Conservation (phyloP, 2,329 filamentous ascomycete species). For the Monosporascus sp. region DNA sequence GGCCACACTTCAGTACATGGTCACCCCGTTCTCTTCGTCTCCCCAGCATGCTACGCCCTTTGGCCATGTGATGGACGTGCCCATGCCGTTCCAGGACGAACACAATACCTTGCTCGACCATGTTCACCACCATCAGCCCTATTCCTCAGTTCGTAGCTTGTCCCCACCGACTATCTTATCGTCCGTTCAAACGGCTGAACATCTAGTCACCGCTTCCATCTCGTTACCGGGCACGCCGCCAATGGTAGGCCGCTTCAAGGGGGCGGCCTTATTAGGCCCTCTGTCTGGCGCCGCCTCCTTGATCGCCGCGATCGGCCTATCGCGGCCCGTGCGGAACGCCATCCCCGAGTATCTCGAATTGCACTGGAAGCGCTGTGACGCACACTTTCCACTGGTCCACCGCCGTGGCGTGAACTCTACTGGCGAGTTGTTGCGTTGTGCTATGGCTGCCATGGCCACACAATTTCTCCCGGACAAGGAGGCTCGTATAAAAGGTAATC, state of each 20-base stretch:
- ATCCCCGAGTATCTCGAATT: constrained; percentile 46
- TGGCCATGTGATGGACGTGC: constrained; percentile 28
- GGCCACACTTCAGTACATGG: constrained; percentile 23
- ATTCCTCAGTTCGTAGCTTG: constrained; percentile 43
- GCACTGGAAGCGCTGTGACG: constrained; percentile 49
- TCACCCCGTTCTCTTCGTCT: constrained; percentile 19
- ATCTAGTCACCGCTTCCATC: constrained; percentile 41
- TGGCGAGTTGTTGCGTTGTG: constrained; percentile 43
- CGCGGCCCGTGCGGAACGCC: constrained; percentile 32
- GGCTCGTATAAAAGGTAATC: constrained; percentile 43
- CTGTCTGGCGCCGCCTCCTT: constrained; percentile 29
- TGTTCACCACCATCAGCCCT: constrained; percentile 30
- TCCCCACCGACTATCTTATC: constrained; percentile 40
- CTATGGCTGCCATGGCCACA: constrained; percentile 53
- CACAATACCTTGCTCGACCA: constrained; percentile 27
- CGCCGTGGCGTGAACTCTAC: constrained; percentile 37
- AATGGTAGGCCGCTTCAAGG: constrained; percentile 36
- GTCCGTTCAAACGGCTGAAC: constrained; percentile 42
- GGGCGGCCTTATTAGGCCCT: constrained; percentile 31
- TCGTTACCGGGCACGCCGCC: constrained; percentile 33
- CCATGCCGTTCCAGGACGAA: constrained; percentile 33
- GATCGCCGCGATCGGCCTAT: constrained; percentile 32
- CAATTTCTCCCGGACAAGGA: constrained; percentile 44
- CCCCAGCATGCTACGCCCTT: constrained; percentile 25
- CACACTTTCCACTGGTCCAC: constrained; percentile 46